Evolutionary conservation across 148 eudicot genomes (phyloP), one percentile per base, ranked within the genome.

Genomic region (Heliosperma pusillum): DNA sequence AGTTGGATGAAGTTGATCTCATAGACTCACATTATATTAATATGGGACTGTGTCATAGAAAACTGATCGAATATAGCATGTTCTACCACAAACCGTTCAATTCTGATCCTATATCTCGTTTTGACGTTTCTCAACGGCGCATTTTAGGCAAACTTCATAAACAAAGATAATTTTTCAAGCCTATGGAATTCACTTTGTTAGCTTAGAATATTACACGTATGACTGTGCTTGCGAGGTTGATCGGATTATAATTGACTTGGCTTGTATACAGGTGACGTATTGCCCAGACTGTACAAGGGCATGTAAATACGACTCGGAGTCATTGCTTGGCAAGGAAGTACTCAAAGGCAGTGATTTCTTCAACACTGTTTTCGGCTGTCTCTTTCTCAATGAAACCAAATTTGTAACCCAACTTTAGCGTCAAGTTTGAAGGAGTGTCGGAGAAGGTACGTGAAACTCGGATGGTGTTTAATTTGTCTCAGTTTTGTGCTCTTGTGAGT

Each of bases 201-300:
- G 55, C 66, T 59, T 30, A 4, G 7, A 77, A 3, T 33, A 9
- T 36, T 52, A n/a, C n/a, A 36, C 7, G 7, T 56, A 2, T n/a
- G 16, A 12, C 13, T 15, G 12, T 50, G 55, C 6, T 4, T 7
- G 17, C 5, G 21, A 50, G 19, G 17, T 11, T 10, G 17, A 47
- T 15, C 3, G 55, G 55, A 50, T 17, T 50, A 47, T 50, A 16
- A 50, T 50, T 4, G 3, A 47, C 15, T 50, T 50, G 19, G 55
- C 8, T 63, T 55, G 53, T 26, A 0, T 70, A 70, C 82, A 94
- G 98, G 97, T 94, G 40, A 94, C 98, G 11, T 94, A 94, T 74
- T 94, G 98, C 76, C 98, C 97, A 0, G 98, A 94, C 75, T 94
- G 98, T 79, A 88, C 82, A 24, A 89, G 98, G 77, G 98, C 96